Evolutionary conservation across 1,139 yeast genomes (phyloP), one percentile per base, ranked within the genome.

Genomic region (Arxiozyma bovina): DNA sequence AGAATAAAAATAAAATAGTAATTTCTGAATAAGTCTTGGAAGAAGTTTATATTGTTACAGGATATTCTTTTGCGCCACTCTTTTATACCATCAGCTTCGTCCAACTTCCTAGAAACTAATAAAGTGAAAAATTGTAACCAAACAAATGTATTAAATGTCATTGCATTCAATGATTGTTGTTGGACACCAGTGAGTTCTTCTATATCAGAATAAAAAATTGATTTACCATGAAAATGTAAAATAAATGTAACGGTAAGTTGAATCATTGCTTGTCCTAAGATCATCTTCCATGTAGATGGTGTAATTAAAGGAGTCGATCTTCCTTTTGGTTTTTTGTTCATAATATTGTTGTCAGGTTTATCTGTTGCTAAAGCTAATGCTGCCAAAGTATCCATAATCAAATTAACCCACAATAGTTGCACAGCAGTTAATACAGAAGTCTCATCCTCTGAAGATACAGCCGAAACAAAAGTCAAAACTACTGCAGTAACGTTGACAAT

Each of bases 261-360:
- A 57, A 83, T 79, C 11, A 76, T 60, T 1, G 96, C 80, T 73
- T 93, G 97, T 4, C 96, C 95, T 53, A 91, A 62, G 63, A 94
- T 93, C 97, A 94, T 91, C 71, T 93, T 93, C 99, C 99, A 93
- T 93, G 94, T 93, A 21, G 96, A 87, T 4, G 85, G 83, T 2
- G 96, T 78, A 61, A 93, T 91, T 70, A 93, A 77, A 1, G 95
- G 87, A n/a, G 81, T 79, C 27, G 75, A 74, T 65, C 97, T 79
- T 48, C 95, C 94, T 50, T 87, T 91, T 1, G 99, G 99, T 67
- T 81, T 84, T 56, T 90, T 78, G 60, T 86, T 81, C 65, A 93
- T 76, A 51, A 88, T 83, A 45, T 83, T 78, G 52, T 84, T 87
- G 63, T 88, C 90, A 0, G 99, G 99, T 63, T 94, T 93, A 70